phyloP scores from a whole-genome alignment of 2,329 filamentous ascomycete genomes.

The Aspergillus sp. region DNA sequence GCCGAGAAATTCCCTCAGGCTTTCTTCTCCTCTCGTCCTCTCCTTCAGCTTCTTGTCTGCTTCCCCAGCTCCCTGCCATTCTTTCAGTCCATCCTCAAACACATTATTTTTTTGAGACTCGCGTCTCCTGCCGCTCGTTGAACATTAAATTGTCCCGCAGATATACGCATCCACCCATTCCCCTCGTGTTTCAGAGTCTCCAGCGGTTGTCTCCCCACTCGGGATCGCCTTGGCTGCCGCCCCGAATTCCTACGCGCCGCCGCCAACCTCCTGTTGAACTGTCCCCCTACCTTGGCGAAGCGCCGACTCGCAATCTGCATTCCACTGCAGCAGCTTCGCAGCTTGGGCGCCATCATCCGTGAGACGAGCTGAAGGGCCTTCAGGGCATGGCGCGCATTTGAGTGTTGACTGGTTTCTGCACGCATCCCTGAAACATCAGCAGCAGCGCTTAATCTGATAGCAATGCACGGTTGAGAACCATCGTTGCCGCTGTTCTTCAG shows the following conservation, averaged over 20 bases:
- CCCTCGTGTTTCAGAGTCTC: conserved; percentile 7
- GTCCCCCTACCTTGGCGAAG: conserved; percentile 18
- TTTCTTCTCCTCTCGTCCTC: not conserved
- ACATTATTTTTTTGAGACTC: not conserved
- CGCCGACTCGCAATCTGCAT: conserved; percentile 4
- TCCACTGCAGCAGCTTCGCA: conserved; percentile 5
- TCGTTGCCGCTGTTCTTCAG: conserved; percentile 11
- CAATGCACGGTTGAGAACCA: conserved; percentile 18
- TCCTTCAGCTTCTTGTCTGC: not conserved
- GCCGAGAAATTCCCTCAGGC: not conserved
- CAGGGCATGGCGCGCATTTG: conserved; percentile 10
- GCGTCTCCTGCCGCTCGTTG: not conserved
- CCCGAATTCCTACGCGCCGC: conserved; percentile 12
- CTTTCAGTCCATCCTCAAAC: conserved; percentile 5
- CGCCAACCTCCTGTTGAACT: not conserved
- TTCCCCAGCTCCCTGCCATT: not conserved
- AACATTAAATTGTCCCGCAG: not conserved
- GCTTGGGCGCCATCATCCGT: conserved; percentile 4
- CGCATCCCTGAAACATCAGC: conserved; percentile 3
- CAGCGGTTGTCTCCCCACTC: conserved; percentile 6
- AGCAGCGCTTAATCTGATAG: conserved; percentile 10
- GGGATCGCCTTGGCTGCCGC: conserved; percentile 5
- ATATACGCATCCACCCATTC: conserved; percentile 1
- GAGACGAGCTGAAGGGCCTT: conserved; percentile 10
- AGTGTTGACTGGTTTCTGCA: conserved; percentile 12